Percentiles rank a stretch among this genome's conserved stretches.
Evolutionary conservation across 805 yeast species (phyloP).

Genomic region (Scheffersomyces coipomensis): DNA sequence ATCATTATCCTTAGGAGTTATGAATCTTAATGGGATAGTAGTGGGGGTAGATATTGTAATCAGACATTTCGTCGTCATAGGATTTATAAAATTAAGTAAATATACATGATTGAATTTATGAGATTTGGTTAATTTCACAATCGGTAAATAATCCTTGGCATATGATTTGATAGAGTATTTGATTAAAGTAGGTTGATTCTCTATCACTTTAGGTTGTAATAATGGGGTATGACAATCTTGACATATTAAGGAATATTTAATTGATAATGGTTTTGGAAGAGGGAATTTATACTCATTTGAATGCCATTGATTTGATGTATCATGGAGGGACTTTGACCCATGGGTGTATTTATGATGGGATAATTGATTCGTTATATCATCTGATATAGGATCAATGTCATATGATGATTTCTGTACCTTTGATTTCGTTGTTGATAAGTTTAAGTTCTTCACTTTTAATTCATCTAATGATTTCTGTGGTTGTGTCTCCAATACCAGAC

Average conservation of each 20-base stretch:
- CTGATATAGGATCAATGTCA: slow-evolving; percentile 3
- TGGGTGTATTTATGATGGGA: no score
- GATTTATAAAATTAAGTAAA: slow-evolving; percentile 31
- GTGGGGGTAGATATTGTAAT: slow-evolving; percentile 23
- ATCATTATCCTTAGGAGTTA: slow-evolving; percentile 1
- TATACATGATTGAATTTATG: slow-evolving; percentile 9
- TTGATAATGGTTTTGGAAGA: slow-evolving; percentile 19
- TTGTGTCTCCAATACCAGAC: neutral
- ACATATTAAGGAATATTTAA: slow-evolving; percentile 26
- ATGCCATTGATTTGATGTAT: neutral
- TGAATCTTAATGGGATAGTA: slow-evolving; percentile 12
- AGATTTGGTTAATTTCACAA: slow-evolving; percentile 16
- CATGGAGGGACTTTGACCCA: no score
- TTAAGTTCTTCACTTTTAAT: slow-evolving; percentile 3
- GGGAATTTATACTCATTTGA: slow-evolving; percentile 14
- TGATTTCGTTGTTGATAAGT: slow-evolving; percentile 2
- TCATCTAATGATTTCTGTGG: neutral
- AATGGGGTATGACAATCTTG: slow-evolving; percentile 25
- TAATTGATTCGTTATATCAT: neutral
- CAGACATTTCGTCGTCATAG: slow-evolving; percentile 18
- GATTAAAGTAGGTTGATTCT: slow-evolving; percentile 18
- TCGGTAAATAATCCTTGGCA: slow-evolving; percentile 35
- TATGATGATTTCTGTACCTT: neutral
- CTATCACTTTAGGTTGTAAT: slow-evolving; percentile 23
- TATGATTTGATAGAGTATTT: slow-evolving; percentile 29